phyloP scores from a whole-genome alignment of 108 stramenopile species.

The Skeletonema tropicum region DNA sequence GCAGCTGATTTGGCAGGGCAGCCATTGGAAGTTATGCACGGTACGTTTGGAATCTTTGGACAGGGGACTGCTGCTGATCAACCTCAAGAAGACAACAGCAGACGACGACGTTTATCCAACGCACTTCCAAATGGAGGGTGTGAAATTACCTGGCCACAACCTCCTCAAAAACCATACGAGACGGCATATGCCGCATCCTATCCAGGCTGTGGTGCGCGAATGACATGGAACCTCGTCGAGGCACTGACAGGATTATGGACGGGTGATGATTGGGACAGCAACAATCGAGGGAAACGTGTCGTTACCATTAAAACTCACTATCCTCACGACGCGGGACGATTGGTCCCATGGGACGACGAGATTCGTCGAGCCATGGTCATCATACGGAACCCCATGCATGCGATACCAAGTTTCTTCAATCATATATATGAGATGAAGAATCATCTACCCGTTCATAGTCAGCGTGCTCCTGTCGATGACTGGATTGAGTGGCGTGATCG shows the following conservation, averaged over 20 bases:
- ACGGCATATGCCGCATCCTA: constrained; percentile 32
- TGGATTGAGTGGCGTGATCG: constrained; percentile 40
- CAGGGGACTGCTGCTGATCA: neutral
- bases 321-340: constrained; percentile 35
- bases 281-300: constrained; percentile 25
- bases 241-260: constrained; percentile 42
- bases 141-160: constrained; percentile 31
- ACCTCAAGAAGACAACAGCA: neutral
- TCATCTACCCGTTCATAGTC: constrained; percentile 36
- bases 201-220: constrained; percentile 33
- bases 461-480: constrained; percentile 23
- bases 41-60: constrained; percentile 32
- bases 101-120: constrained; percentile 23
- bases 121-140: constrained; percentile 28
- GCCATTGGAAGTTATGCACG: constrained; percentile 18
- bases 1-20: constrained; percentile 10
- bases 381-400: constrained; percentile 39
- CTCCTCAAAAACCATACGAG: constrained; percentile 3
- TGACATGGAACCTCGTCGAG: constrained; percentile 40
- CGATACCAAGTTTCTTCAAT: constrained; percentile 37
- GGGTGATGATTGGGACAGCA: constrained; percentile 40
- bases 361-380: constrained; percentile 36
- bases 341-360: constrained; percentile 40
- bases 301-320: constrained; percentile 38
- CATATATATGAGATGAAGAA: constrained; percentile 35